A percentile compares a stretch with the other conserved stretches of the same genome.
Conservation (phyloP, 148 eudicot species). For the Rhododendron ferrugineum region DNA sequence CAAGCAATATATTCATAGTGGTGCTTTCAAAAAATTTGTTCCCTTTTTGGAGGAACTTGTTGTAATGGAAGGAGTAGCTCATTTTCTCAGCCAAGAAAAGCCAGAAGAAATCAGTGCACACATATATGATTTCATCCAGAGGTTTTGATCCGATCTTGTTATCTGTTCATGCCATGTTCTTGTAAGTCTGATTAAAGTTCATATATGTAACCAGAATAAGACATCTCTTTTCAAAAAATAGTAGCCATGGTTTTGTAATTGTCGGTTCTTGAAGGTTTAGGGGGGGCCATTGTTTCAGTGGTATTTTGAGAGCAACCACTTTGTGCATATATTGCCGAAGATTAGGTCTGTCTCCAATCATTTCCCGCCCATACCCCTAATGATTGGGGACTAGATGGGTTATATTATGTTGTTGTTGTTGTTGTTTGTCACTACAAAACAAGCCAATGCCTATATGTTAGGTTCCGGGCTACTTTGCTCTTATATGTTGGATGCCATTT, state of each 20-base stretch:
- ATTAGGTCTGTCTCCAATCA: no score
- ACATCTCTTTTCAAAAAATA: not conserved
- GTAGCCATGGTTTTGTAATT: not conserved
- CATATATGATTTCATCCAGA: slow-evolving; percentile 39
- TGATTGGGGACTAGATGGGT: no score
- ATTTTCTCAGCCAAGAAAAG: slow-evolving; percentile 54
- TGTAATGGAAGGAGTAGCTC: slow-evolving; percentile 52
- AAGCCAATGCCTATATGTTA: not conserved
- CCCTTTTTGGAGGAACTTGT: slow-evolving; percentile 56
- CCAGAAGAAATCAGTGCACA: slow-evolving; percentile 53
- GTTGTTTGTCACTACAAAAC: not conserved
- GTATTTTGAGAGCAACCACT: no score
- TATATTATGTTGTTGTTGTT: no score
- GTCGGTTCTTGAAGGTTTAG: no score
- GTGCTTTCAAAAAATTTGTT: slow-evolving; percentile 45
- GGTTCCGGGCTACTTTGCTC: not conserved
- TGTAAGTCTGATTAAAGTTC: not conserved
- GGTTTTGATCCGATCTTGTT: slow-evolving; percentile 21
- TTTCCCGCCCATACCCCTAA: no score
- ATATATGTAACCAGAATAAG: not conserved
- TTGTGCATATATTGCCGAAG: no score
- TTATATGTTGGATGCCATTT: not conserved
- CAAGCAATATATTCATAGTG: slow-evolving; percentile 39
- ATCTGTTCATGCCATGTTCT: not conserved
- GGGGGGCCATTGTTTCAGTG: no score